Evolutionary conservation across 2,329 filamentous ascomycete genomes (phyloP).

Genomic region (Aspergillus texensis): DNA sequence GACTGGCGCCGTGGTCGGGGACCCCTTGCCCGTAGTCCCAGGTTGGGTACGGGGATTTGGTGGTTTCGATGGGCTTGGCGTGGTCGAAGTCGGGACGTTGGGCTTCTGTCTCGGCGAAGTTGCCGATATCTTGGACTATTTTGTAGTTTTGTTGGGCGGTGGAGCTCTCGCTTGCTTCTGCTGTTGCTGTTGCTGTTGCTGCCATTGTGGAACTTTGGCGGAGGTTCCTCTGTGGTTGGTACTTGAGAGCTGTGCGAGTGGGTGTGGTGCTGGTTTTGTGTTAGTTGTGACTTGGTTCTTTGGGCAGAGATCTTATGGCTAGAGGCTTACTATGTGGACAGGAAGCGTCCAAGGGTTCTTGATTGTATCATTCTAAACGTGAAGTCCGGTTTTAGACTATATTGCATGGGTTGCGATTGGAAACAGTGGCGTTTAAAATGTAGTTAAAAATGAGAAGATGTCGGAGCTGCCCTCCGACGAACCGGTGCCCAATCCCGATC

Average conservation of each 20-base stretch:
- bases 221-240: neutral
- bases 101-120: constrained; percentile 36
- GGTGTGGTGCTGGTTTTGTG: neutral
- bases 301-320: neutral
- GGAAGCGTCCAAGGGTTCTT: neutral
- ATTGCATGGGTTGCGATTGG: neutral
- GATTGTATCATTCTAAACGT: neutral
- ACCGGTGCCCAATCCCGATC: neutral
- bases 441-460: neutral
- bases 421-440: neutral
- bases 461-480: neutral
- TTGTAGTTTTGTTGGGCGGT: constrained; percentile 18
- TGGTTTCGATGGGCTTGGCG: constrained; percentile 30
- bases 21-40: constrained; percentile 32
- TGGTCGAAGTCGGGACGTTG: constrained; percentile 39
- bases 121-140: constrained; percentile 20
- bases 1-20: constrained; percentile 15
- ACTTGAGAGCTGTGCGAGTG: neutral
- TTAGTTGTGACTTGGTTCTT: neutral
- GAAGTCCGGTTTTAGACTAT: neutral
- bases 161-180: neutral
- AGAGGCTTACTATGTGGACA: neutral
- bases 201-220: neutral
- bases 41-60: constrained; percentile 39
- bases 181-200: neutral